These are phyloP conservation scores for Petrea volubilis DNA, from an alignment of 257 asterid genomes.

Conservation along the genomic window DNA sequence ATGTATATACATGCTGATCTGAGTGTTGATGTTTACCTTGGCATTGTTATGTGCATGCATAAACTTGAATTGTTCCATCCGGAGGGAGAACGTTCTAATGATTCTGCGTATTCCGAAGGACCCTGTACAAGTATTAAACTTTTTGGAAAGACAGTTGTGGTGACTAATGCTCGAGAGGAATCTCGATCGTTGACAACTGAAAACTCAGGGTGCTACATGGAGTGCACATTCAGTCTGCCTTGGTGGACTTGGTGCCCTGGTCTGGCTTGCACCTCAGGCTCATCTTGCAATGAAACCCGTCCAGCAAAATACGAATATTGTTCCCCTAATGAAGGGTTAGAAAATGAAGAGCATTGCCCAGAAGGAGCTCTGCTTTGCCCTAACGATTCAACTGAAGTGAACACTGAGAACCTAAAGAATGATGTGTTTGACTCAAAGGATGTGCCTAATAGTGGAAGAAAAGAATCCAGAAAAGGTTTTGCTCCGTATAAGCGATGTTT, in stretches of 20 bases:
- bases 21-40: neutral
- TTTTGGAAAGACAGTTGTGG: conserved; percentile 43
- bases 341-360: conserved; percentile 1
- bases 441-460: neutral
- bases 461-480: conserved; percentile 32
- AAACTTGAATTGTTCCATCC: conserved; percentile 30
- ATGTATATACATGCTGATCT: neutral
- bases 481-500: conserved; percentile 44
- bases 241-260: too few species aligned
- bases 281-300: too few species aligned
- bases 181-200: conserved; percentile 7
- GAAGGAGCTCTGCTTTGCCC: too few species aligned
- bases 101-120: conserved; percentile 21
- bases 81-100: conserved; percentile 22
- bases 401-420: neutral
- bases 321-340: neutral
- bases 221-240: too few species aligned
- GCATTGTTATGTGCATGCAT: conserved; percentile 22
- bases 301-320: too few species aligned
- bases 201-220: neutral
- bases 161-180: conserved; percentile 20
- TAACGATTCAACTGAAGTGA: too few species aligned
- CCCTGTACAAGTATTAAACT: conserved; percentile 39
- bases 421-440: conserved; percentile 9
- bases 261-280: too few species aligned